phyloP scores from a whole-genome alignment of 768 basidiomycete genomes.

The Tephrocybe rancida region DNA sequence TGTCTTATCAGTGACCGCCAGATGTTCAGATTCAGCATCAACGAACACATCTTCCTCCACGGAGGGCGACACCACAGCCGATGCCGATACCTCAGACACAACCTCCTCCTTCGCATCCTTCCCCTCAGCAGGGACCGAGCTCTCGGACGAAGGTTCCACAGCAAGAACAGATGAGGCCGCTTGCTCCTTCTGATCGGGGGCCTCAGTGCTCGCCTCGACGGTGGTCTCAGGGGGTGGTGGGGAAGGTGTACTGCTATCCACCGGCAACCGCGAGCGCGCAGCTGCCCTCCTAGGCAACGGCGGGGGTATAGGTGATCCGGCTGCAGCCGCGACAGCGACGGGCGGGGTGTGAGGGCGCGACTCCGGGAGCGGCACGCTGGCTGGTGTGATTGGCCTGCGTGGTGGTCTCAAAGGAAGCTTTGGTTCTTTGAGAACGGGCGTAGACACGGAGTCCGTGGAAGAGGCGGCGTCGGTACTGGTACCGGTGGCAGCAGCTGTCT shows the following conservation, averaged over 20 bases:
- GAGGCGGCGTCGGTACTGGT: not conserved
- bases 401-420: constrained; percentile 19
- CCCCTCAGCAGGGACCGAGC: not conserved
- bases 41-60: constrained; percentile 9
- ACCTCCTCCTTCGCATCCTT: not conserved
- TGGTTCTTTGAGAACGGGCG: constrained; percentile 7
- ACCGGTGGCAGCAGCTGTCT: not conserved
- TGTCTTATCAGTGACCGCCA: not conserved
- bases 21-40: constrained; percentile 8
- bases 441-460: constrained; percentile 1
- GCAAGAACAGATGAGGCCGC: not conserved
- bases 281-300: constrained; percentile 71
- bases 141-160: not conserved
- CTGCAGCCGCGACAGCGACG: constrained; percentile 18
- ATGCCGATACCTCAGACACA: not conserved
- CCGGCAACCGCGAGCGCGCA: constrained; percentile 43
- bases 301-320: constrained; percentile 39
- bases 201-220: constrained; percentile 1
- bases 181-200: not conserved
- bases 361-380: constrained; percentile 41
- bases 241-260: constrained; percentile 25
- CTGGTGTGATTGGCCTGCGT: constrained; percentile 30
- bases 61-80: not conserved
- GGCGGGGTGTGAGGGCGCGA: constrained; percentile 45
- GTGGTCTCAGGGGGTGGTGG: constrained; percentile 20